Percentiles rank a stretch among this genome's conserved stretches.
phyloP scores from a whole-genome alignment of 345 rosid genomes.

The Hibiscus syriacus region DNA sequence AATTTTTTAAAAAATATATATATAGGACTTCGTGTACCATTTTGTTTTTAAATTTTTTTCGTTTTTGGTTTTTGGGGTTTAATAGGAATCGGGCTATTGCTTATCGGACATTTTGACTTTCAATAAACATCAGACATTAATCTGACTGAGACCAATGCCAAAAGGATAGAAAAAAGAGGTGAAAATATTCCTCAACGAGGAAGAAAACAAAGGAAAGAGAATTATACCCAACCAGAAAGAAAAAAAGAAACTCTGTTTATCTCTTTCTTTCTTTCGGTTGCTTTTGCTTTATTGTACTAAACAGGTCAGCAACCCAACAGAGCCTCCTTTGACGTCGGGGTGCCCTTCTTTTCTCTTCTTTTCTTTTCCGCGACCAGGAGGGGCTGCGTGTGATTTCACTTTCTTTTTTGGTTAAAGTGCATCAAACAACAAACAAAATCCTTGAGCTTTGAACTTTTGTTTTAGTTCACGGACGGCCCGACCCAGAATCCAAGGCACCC shows the following conservation, averaged over 20 bases:
- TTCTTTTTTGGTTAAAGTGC: conserved; percentile 35
- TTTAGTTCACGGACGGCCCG: conserved; percentile 7
- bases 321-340: conserved; percentile 29
- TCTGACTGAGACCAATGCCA: not conserved
- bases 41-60: too few relatives aligned
- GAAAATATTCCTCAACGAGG: conserved; percentile 15
- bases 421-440: not conserved
- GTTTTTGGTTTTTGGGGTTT: not conserved
- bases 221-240: too few relatives aligned
- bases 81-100: conserved; percentile 38
- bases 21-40: too few relatives aligned
- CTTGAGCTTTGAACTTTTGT: conserved; percentile 12
- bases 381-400: conserved; percentile 29
- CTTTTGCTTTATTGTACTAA: not conserved
- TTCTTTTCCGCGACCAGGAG: conserved; percentile 23
- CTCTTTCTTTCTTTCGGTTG: not conserved
- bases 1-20: too few relatives aligned
- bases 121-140: conserved; percentile 1
- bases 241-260: conserved; percentile 1
- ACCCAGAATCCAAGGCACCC: conserved; percentile 30
- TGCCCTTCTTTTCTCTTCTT: not conserved
- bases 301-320: conserved; percentile 34
- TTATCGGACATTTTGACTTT: conserved; percentile 50
- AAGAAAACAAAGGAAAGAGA: conserved; percentile 18
- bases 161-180: not conserved